Evolutionary conservation across 768 basidiomycete genomes (phyloP).

Genomic region (Boletus rufocinnamomeus): DNA sequence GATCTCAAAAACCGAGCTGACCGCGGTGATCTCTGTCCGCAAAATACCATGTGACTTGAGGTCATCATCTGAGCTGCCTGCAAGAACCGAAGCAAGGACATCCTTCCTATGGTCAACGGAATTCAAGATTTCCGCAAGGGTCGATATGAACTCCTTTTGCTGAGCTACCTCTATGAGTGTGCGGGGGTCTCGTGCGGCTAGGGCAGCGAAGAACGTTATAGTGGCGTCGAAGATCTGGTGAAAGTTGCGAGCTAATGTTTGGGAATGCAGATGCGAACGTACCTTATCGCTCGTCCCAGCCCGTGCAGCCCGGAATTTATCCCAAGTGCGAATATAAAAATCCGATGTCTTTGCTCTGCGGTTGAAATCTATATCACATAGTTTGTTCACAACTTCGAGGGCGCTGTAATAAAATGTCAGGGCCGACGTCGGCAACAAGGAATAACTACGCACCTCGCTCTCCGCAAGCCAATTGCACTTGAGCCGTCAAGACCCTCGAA

Average conservation of each 20-base stretch:
- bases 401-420: slow-evolving; percentile 48
- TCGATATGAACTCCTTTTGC: slow-evolving; percentile 39
- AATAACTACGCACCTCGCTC: slow-evolving; percentile 56
- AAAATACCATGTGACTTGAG: slow-evolving; percentile 54
- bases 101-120: slow-evolving; percentile 42
- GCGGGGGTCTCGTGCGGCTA: slow-evolving; percentile 60
- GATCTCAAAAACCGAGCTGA: slow-evolving; percentile 36
- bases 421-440: not conserved
- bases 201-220: slow-evolving; percentile 58
- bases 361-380: slow-evolving; percentile 74
- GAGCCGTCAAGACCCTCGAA: slow-evolving; percentile 72
- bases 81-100: slow-evolving; percentile 46
- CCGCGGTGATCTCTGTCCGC: slow-evolving; percentile 58
- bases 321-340: slow-evolving; percentile 70
- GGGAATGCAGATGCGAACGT: slow-evolving; percentile 26
- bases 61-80: slow-evolving; percentile 39
- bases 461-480: slow-evolving; percentile 54
- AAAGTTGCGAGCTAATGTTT: not conserved
- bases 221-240: slow-evolving; percentile 64
- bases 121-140: slow-evolving; percentile 46
- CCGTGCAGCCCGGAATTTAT: slow-evolving; percentile 57
- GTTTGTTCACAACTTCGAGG: slow-evolving; percentile 71
- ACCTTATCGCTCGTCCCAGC: slow-evolving; percentile 64
- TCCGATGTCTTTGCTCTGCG: slow-evolving; percentile 79
- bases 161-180: slow-evolving; percentile 57